These are phyloP conservation scores for Adiantum capillusveneris DNA, from an alignment of 75 land plant species.

Conservation along the genomic window DNA sequence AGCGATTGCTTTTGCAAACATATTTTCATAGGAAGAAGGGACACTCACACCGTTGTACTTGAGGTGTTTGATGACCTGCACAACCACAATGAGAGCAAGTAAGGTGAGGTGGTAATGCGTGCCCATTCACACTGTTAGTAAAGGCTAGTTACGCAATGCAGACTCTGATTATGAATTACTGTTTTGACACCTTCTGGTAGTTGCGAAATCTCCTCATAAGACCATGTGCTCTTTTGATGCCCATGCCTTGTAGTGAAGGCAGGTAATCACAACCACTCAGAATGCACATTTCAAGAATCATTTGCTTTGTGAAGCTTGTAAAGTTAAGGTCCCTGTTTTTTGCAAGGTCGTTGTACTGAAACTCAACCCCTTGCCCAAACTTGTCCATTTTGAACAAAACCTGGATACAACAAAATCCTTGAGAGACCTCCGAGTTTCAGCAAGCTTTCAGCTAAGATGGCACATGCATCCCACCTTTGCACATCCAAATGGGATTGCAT, in stretches of 20 bases:
- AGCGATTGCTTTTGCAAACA: conserved; percentile 69
- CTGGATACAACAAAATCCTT: conserved; percentile 22
- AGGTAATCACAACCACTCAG: conserved; percentile 97
- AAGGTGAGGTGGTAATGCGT: background rate
- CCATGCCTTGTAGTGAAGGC: conserved; percentile 91
- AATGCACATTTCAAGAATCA: conserved; percentile 97
- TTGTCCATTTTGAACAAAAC: conserved; percentile 98
- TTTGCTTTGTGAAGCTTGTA: conserved; percentile 66
- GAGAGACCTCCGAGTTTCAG: too few relatives aligned
- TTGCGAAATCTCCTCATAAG: conserved; percentile 58
- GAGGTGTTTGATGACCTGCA: conserved; percentile 79
- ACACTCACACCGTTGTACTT: conserved; percentile 55
- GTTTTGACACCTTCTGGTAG: conserved; percentile 58
- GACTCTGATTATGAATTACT: too few relatives aligned
- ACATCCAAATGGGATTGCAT: conserved; percentile 87
- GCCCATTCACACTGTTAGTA: too few relatives aligned
- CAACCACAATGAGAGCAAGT: conserved; percentile 1
- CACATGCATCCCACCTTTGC: conserved; percentile 36
- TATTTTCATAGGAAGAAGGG: conserved; percentile 66
- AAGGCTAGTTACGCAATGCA: too few relatives aligned
- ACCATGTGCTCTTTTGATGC: conserved; percentile 83
- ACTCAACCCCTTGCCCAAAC: conserved; percentile 84
- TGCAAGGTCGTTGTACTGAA: conserved; percentile 48
- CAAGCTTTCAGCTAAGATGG: too few relatives aligned
- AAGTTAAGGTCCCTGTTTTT: conserved; percentile 69